Percentiles rank a stretch among this genome's conserved stretches.
These are phyloP conservation scores for Zangia roseola DNA, from an alignment of 768 basidiomycete genomes.

Conservation along the genomic window DNA sequence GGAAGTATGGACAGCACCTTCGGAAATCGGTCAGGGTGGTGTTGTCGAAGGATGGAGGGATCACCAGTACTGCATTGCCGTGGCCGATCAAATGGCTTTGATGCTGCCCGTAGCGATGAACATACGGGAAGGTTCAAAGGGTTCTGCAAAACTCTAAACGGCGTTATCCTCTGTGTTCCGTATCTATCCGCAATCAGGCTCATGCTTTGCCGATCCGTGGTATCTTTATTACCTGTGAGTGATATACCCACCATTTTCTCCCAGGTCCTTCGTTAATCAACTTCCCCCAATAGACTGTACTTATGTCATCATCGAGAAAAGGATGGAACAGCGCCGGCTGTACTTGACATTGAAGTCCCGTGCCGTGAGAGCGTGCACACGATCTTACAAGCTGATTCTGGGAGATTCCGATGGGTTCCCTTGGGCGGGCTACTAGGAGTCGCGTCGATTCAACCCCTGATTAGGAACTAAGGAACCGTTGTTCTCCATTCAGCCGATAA, in stretches of 20 bases:
- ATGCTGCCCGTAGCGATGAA: conserved; percentile 37
- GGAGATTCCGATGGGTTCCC: neutral
- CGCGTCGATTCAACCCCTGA: neutral
- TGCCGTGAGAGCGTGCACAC: conserved; percentile 4
- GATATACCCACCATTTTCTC: neutral
- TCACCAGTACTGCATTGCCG: conserved; percentile 60
- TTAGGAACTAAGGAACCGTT: neutral
- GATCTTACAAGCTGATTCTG: neutral
- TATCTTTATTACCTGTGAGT: conserved; percentile 3
- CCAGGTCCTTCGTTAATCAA: neutral
- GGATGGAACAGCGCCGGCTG: neutral
- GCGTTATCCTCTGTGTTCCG: neutral
- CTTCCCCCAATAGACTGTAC: neutral
- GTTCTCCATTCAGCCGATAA: neutral
- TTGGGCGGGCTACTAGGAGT: neutral
- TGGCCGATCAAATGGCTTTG: conserved; percentile 61
- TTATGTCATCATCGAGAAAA: neutral
- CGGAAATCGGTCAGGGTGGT: conserved; percentile 47
- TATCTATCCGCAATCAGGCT: neutral
- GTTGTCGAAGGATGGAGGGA: conserved; percentile 54
- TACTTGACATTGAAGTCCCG: neutral
- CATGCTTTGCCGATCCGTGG: neutral
- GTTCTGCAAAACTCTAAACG: conserved; percentile 24
- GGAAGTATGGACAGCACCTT: conserved; percentile 68
- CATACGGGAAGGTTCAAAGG: conserved; percentile 15